A percentile compares a stretch with the other conserved stretches of the same genome.
These are phyloP conservation scores for Plantago coronopus DNA, from an alignment of 305 asterid genomes.

Conservation along the genomic window DNA sequence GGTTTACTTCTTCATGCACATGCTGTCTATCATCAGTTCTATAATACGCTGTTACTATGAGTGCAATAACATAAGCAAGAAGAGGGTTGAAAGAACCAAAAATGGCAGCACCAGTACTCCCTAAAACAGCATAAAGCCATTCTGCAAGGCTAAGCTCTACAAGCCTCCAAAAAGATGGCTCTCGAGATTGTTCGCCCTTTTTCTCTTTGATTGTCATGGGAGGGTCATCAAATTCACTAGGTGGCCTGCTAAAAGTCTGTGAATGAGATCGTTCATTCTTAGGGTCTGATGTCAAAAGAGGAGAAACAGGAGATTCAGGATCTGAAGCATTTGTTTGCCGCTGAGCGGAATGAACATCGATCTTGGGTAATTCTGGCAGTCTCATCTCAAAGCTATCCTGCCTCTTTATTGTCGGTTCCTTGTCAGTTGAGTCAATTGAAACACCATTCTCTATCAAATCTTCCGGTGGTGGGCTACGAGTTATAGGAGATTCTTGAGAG, in stretches of 20 bases:
- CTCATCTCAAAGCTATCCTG: constrained; percentile 98
- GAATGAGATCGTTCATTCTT: constrained; percentile 97
- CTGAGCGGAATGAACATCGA: constrained; percentile 80
- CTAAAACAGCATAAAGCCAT: constrained; percentile 98
- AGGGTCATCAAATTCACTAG: constrained; percentile 51
- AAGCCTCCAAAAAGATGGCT: constrained; percentile 94
- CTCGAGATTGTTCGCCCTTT: constrained; percentile 48
- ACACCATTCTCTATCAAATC: constrained; percentile 78
- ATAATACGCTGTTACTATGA: constrained; percentile 79
- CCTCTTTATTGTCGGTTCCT: constrained; percentile 89
- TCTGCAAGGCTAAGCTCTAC: constrained; percentile 99
- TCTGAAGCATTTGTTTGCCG: constrained; percentile 68
- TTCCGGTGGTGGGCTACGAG: constrained; percentile 85
- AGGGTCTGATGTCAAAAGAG: constrained; percentile 98
- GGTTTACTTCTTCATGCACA: constrained; percentile 59
- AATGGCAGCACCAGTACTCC: constrained; percentile 96
- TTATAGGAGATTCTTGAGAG: constrained; percentile 78
- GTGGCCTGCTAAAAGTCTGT: constrained; percentile 94
- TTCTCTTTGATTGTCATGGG: constrained; percentile 44
- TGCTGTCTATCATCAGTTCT: constrained; percentile 49
- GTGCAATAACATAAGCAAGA: constrained; percentile 90
- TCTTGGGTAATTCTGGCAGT: constrained; percentile 92
- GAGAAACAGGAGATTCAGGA: constrained; percentile 99
- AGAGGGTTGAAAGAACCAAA: constrained; percentile 97
- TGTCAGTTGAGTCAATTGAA: constrained; percentile 48